Conservation (phyloP, 768 basidiomycete genomes). For the Leccinum truebloodii region DNA sequence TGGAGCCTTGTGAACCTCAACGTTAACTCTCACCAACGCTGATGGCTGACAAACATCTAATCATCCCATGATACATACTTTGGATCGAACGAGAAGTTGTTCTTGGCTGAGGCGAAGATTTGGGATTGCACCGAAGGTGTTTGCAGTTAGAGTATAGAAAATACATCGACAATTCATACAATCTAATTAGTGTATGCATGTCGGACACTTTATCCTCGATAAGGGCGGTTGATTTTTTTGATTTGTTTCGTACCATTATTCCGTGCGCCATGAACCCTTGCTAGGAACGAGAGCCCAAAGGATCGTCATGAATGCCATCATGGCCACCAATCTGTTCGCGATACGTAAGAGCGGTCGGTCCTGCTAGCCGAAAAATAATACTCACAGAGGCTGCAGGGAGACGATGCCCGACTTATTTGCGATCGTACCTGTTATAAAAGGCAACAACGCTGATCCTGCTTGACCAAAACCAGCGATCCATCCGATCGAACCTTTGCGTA, state of each 20-base stretch:
- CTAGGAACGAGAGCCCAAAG: slow-evolving; percentile 45
- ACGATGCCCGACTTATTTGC: slow-evolving; percentile 57
- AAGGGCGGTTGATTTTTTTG: background rate
- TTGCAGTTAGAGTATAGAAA: background rate
- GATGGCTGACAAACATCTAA: background rate
- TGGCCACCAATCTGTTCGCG: slow-evolving; percentile 33
- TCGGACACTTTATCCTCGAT: background rate
- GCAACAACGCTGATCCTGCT: slow-evolving; percentile 69
- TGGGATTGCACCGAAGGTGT: background rate
- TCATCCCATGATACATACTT: background rate
- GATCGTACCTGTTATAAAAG: slow-evolving; percentile 73
- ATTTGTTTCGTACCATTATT: slow-evolving; percentile 8
- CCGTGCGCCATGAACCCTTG: slow-evolving; percentile 23
- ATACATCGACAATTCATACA: background rate
- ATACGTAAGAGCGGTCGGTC: background rate
- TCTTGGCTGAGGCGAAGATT: background rate
- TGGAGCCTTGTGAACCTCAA: background rate
- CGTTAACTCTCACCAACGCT: background rate
- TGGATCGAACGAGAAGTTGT: background rate
- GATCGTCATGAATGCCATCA: slow-evolving; percentile 44
- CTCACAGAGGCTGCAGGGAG: slow-evolving; percentile 39
- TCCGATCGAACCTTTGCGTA: slow-evolving; percentile 49
- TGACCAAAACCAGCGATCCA: slow-evolving; percentile 73
- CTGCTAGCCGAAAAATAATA: background rate
- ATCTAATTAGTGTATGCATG: background rate